Evolutionary conservation across 2,329 filamentous ascomycete species (phyloP).

Genomic region (Fusarium brachygibbosum): DNA sequence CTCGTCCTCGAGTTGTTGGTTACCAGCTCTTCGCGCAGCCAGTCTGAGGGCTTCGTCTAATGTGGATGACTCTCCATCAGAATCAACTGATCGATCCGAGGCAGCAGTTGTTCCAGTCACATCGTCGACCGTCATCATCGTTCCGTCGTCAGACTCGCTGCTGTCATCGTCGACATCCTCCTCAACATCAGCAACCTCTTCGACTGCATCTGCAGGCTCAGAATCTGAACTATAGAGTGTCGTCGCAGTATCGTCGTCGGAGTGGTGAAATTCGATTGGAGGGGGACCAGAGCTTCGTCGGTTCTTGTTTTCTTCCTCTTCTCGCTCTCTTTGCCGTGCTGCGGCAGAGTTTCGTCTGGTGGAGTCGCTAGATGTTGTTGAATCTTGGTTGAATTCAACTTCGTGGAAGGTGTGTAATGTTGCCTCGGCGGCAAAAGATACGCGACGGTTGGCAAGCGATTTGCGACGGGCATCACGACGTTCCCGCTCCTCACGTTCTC

Average conservation of each 20-base stretch:
- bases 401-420: constrained; percentile 98
- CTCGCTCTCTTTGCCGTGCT: constrained; percentile 65
- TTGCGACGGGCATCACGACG: constrained; percentile 91
- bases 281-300: constrained; percentile 77
- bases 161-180: constrained; percentile 61
- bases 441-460: constrained; percentile 90
- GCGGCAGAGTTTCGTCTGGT: constrained; percentile 76
- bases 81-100: constrained; percentile 70
- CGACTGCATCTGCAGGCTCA: constrained; percentile 67
- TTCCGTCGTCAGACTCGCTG: constrained; percentile 78
- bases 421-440: constrained; percentile 97
- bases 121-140: constrained; percentile 86
- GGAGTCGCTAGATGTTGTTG: constrained; percentile 83
- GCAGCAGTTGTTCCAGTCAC: constrained; percentile 76
- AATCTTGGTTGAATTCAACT: constrained; percentile 88
- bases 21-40: constrained; percentile 81
- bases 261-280: constrained; percentile 73
- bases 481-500: constrained; percentile 78
- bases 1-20: constrained; percentile 71
- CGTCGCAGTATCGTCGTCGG: constrained; percentile 75
- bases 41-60: constrained; percentile 83
- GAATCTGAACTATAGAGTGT: constrained; percentile 81
- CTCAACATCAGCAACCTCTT: constrained; percentile 68
- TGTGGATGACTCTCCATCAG: constrained; percentile 76
- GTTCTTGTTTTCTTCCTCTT: constrained; percentile 72